Percentiles rank a stretch among this genome's conserved stretches.
phyloP scores from a whole-genome alignment of 805 yeast genomes.

The Middelhovenomyces tepae region DNA sequence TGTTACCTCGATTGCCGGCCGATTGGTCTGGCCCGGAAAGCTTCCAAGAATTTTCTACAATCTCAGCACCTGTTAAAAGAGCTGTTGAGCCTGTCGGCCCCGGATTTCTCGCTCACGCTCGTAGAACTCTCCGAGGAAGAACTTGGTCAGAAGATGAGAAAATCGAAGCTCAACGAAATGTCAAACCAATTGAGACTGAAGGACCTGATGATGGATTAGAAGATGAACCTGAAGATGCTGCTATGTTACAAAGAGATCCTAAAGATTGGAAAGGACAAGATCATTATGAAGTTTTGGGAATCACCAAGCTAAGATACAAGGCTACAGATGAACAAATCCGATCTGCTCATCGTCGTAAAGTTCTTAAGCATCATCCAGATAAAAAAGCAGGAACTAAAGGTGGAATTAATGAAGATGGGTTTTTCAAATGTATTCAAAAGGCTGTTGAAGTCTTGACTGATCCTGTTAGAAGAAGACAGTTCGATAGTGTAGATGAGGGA shows the following conservation, averaged over 20 bases:
- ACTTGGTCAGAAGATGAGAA: slow-evolving; percentile 97
- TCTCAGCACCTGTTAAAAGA: slow-evolving; percentile 34
- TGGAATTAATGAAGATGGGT: slow-evolving; percentile 77
- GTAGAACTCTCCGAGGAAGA: slow-evolving; percentile 92
- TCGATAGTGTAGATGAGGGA: slow-evolving; percentile 85
- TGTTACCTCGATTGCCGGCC: slow-evolving; percentile 19
- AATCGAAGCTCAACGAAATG: slow-evolving; percentile 84
- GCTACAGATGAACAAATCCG: slow-evolving; percentile 92
- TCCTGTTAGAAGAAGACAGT: slow-evolving; percentile 80
- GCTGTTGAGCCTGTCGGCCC: slow-evolving; percentile 96
- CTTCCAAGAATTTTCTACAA: slow-evolving; percentile 21
- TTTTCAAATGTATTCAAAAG: slow-evolving; percentile 96
- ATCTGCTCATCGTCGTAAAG: slow-evolving; percentile 95
- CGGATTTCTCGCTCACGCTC: slow-evolving; percentile 90
- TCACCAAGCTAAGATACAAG: slow-evolving; percentile 79
- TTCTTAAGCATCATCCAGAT: slow-evolving; percentile 95
- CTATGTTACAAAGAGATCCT: slow-evolving; percentile 81
- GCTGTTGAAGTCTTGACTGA: slow-evolving; percentile 87
- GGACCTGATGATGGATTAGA: slow-evolving; percentile 43
- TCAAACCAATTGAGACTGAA: slow-evolving; percentile 57
- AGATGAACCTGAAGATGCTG: slow-evolving; percentile 60
- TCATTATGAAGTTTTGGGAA: slow-evolving; percentile 91
- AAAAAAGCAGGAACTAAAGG: slow-evolving; percentile 92
- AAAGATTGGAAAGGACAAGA: slow-evolving; percentile 98
- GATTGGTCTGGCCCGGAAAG: slow-evolving; percentile 20